phyloP scores from a whole-genome alignment of 2,329 filamentous ascomycete species.

The Ceratocystis alfenasii region DNA sequence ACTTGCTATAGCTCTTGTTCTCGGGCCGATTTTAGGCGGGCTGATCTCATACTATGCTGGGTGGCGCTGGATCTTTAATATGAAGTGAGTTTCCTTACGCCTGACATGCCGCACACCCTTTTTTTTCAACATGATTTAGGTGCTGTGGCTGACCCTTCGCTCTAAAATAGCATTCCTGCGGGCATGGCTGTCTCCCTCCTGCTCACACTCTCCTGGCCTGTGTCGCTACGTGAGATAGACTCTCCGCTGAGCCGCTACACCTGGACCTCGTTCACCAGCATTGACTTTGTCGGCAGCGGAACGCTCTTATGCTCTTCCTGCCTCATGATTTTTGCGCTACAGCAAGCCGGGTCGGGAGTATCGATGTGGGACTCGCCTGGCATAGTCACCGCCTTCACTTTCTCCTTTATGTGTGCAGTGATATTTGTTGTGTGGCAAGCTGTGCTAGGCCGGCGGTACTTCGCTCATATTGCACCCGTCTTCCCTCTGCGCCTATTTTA shows the following conservation, averaged over 20 bases:
- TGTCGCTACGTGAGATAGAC: conserved; percentile 15
- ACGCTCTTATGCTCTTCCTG: conserved; percentile 42
- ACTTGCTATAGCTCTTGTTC: conserved; percentile 44
- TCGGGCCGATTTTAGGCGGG: conserved; percentile 48
- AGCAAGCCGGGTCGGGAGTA: conserved; percentile 43
- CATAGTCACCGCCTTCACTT: conserved; percentile 39
- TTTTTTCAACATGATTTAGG: conserved; percentile 20
- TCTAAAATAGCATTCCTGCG: conserved; percentile 34
- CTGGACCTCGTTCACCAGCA: conserved; percentile 34
- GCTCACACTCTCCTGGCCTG: conserved; percentile 26
- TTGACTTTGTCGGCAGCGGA: conserved; percentile 42
- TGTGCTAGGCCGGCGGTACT: conserved; percentile 31
- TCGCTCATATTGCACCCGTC: conserved; percentile 40
- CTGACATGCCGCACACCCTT: background rate
- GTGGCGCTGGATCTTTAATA: conserved; percentile 51
- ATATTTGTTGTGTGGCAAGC: conserved; percentile 42
- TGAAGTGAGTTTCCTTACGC: conserved; percentile 38
- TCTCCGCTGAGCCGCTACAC: conserved; percentile 25
- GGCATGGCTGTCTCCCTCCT: conserved; percentile 37
- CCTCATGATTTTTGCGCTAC: conserved; percentile 44
- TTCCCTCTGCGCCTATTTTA: conserved; percentile 40
- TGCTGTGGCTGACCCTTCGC: background rate
- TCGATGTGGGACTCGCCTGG: conserved; percentile 41
- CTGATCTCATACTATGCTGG: conserved; percentile 40
- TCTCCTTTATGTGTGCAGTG: conserved; percentile 38